These are phyloP conservation scores for Pugionium cornutum DNA, from an alignment of 345 rosid genomes.

Conservation along the genomic window DNA sequence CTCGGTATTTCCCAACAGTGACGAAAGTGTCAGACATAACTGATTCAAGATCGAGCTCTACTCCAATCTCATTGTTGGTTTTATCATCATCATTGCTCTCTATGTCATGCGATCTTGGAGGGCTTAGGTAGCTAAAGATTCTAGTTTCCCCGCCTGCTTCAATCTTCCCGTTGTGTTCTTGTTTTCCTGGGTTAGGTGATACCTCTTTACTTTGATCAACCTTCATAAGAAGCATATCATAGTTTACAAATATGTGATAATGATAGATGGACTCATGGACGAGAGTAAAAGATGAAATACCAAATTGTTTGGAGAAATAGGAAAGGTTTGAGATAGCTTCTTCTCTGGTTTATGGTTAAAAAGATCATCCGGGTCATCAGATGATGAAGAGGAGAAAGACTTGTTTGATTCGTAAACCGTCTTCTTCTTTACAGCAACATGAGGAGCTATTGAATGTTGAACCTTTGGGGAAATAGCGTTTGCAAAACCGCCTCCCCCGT, in stretches of 20 bases:
- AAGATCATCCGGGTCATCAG: conserved; percentile 49
- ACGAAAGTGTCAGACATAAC: conserved; percentile 65
- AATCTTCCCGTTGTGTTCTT: conserved; percentile 25
- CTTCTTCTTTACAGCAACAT: conserved; percentile 40
- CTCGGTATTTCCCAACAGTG: conserved; percentile 69
- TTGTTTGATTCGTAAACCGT: conserved; percentile 39
- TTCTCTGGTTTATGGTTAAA: conserved; percentile 43
- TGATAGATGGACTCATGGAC: background rate
- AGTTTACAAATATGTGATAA: background rate
- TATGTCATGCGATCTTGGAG: conserved; percentile 17
- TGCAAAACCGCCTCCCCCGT: conserved; percentile 30
- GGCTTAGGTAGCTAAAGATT: conserved; percentile 19
- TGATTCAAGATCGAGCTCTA: conserved; percentile 50
- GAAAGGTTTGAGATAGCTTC: conserved; percentile 33
- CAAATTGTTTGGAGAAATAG: conserved; percentile 26
- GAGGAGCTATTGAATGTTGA: conserved; percentile 43
- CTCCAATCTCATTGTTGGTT: conserved; percentile 31
- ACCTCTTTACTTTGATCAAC: conserved; percentile 22
- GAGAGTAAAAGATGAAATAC: conserved; percentile 21
- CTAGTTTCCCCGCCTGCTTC: conserved; percentile 5
- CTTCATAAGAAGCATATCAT: background rate
- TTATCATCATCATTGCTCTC: conserved; percentile 31
- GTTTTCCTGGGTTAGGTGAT: conserved; percentile 24
- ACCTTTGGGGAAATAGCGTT: conserved; percentile 33
- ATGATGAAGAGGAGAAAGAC: conserved; percentile 46